phyloP scores from a whole-genome alignment of 139 green algal species.

The Axilococcus clingmanii region DNA sequence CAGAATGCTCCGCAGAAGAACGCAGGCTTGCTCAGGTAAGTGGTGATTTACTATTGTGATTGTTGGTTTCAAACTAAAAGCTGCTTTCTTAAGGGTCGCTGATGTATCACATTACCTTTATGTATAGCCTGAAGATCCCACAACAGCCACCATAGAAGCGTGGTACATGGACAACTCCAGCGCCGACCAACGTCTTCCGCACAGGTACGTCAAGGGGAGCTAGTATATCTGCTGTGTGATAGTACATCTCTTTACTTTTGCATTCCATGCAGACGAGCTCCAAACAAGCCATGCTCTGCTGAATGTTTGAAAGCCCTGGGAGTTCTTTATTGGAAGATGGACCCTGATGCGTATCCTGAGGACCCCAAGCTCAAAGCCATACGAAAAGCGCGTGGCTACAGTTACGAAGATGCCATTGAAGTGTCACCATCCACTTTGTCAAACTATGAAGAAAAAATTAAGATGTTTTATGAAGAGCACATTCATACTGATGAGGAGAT shows the following conservation, averaged over 20 bases:
- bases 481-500: slow-evolving; percentile 95
- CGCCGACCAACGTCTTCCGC: slow-evolving; percentile 60
- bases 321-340: slow-evolving; percentile 70
- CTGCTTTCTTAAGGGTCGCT: not conserved
- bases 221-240: not conserved
- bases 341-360: slow-evolving; percentile 47
- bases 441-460: slow-evolving; percentile 88
- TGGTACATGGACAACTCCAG: slow-evolving; percentile 82
- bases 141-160: slow-evolving; percentile 46
- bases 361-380: slow-evolving; percentile 71
- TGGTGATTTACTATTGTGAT: not conserved
- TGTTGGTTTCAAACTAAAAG: not conserved
- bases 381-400: slow-evolving; percentile 50
- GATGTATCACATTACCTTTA: not conserved
- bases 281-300: slow-evolving; percentile 51
- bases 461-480: slow-evolving; percentile 92
- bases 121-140: slow-evolving; percentile 44
- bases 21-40: slow-evolving; percentile 38
- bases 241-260: not conserved
- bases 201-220: slow-evolving; percentile 43
- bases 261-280: slow-evolving; percentile 33
- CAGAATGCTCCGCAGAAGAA: too few species aligned
- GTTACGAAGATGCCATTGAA: slow-evolving; percentile 34
- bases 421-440: slow-evolving; percentile 63
- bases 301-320: slow-evolving; percentile 56